Evolutionary conservation across 2,329 filamentous ascomycete species (phyloP).

Genomic region (Ciborinia camelliae): DNA sequence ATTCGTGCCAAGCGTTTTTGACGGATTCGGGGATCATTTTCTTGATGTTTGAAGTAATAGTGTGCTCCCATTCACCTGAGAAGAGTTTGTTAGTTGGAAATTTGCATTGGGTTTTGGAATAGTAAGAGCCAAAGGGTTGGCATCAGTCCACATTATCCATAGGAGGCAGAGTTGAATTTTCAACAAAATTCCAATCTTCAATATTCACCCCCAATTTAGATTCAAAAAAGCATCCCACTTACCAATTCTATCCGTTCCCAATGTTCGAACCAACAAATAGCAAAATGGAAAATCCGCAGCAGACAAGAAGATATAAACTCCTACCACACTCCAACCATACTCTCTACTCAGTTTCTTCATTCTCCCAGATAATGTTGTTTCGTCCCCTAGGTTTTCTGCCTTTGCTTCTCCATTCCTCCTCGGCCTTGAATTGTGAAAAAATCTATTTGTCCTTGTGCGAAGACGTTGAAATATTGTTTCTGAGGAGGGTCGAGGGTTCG

Average conservation of each 20-base stretch:
- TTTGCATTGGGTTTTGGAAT: not conserved
- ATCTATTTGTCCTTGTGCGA: slow-evolving; percentile 27
- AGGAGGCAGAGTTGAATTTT: slow-evolving; percentile 12
- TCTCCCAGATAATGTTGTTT: slow-evolving; percentile 29
- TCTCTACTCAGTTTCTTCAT: slow-evolving; percentile 83
- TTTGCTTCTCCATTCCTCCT: slow-evolving; percentile 22
- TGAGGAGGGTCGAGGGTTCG: not conserved
- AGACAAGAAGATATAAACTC: slow-evolving; percentile 82
- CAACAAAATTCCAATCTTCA: not conserved
- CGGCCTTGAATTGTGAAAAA: slow-evolving; percentile 27
- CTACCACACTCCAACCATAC: slow-evolving; percentile 90
- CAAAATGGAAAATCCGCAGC: slow-evolving; percentile 93
- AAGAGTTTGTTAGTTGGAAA: not conserved
- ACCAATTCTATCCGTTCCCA: slow-evolving; percentile 86
- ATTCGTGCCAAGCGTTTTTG: slow-evolving; percentile 51
- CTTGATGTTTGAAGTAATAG: slow-evolving; percentile 58
- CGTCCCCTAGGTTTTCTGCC: slow-evolving; percentile 22
- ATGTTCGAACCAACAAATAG: slow-evolving; percentile 77
- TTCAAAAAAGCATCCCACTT: slow-evolving; percentile 37
- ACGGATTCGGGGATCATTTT: slow-evolving; percentile 57
- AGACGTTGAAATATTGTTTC: slow-evolving; percentile 27
- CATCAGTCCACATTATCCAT: not conserved
- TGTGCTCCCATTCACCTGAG: slow-evolving; percentile 61
- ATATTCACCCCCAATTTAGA: too few relatives aligned
- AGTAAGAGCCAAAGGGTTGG: not conserved